Evolutionary conservation across 257 asterid species (phyloP).

Genomic region (Capsicum rhomboideum): DNA sequence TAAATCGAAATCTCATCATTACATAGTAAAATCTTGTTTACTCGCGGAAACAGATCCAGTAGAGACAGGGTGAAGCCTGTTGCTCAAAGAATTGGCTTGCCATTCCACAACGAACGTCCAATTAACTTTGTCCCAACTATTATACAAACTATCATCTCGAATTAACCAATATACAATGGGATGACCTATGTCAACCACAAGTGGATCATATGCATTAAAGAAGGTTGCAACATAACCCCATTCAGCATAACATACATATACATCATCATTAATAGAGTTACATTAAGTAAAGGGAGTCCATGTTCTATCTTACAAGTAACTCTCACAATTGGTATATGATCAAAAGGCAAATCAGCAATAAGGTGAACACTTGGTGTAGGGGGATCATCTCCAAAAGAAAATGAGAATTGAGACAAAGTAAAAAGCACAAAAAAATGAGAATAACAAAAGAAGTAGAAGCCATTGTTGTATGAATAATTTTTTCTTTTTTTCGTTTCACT

Average conservation of each 20-base stretch:
- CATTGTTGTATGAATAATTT: no score
- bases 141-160: not conserved
- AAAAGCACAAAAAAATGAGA: not conserved
- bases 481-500: no score
- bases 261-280: not conserved
- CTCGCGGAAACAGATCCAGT: no score
- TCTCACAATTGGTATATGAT: not conserved
- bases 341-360: not conserved
- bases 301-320: not conserved
- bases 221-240: not conserved
- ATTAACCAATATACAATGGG: not conserved
- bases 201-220: not conserved
- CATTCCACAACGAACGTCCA: not conserved
- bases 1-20: no score
- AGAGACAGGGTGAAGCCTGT: no score
- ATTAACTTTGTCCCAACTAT: not conserved
- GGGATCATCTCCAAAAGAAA: not conserved
- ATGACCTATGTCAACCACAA: not conserved
- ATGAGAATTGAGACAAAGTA: not conserved
- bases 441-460: no score
- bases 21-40: no score
- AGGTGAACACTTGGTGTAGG: not conserved
- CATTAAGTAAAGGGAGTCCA: not conserved
- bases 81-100: not conserved
- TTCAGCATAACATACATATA: not conserved